These are phyloP conservation scores for Hordeum pubiflorum DNA, from an alignment of 202 grass and related monocot species.

Conservation along the genomic window DNA sequence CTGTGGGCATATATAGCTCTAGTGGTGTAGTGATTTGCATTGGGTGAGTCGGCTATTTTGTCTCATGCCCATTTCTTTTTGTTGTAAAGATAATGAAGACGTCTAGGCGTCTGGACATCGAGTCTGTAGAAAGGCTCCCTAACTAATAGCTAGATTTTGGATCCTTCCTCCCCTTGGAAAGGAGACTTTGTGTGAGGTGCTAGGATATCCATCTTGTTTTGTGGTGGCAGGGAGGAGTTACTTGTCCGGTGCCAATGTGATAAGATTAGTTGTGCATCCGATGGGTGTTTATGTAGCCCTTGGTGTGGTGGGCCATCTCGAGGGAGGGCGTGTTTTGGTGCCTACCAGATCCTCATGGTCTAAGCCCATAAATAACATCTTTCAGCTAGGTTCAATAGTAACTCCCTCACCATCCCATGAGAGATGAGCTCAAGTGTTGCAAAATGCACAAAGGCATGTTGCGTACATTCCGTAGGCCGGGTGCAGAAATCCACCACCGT, in stretches of 20 bases:
- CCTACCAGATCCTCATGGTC: not conserved
- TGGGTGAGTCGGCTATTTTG: not conserved
- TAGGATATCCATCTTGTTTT: not conserved
- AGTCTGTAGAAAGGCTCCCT: not conserved
- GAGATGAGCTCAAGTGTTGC: not conserved
- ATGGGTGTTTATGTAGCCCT: not conserved
- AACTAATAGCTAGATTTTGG: not conserved
- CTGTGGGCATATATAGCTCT: not conserved
- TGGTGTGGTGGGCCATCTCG: not conserved
- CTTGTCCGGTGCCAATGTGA: slow-evolving; percentile 16
- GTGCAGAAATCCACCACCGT: not conserved
- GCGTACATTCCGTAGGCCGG: not conserved
- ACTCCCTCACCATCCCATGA: not conserved
- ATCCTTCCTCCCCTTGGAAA: not conserved
- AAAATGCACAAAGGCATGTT: not conserved
- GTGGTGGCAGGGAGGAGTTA: not conserved
- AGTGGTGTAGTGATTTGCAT: not conserved
- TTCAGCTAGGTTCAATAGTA: not conserved
- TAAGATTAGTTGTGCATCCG: not conserved
- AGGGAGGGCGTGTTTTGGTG: not conserved
- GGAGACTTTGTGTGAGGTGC: not conserved
- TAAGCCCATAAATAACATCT: not conserved
- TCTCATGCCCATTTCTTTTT: not conserved
- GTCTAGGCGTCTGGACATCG: not conserved
- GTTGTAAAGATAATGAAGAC: not conserved